phyloP scores from a whole-genome alignment of 257 asterid genomes.

The Solanum medicagineum region DNA sequence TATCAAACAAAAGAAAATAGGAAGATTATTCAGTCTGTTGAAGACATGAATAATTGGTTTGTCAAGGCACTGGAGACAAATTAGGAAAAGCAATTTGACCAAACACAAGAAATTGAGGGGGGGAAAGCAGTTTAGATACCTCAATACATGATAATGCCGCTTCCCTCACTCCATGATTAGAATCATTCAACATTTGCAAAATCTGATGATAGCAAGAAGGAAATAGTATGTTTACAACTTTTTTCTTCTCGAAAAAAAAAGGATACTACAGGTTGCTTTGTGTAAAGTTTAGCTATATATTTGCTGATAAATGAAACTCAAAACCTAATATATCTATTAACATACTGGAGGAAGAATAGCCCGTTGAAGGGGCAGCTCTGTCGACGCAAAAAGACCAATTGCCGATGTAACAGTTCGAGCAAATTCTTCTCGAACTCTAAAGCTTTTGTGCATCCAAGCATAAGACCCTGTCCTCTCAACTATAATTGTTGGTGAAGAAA shows the following conservation, averaged over 20 bases:
- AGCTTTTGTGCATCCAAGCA: conserved; percentile 94
- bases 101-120: background rate
- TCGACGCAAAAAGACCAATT: conserved; percentile 77
- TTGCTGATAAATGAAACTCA: background rate
- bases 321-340: background rate
- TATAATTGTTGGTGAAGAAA: conserved; percentile 92
- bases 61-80: background rate
- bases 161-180: conserved; percentile 87
- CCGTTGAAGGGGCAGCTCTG: conserved; percentile 97
- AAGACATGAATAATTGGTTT: background rate
- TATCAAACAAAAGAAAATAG: background rate
- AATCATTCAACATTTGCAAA: conserved; percentile 81
- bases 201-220: conserved; percentile 33
- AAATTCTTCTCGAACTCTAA: conserved; percentile 97
- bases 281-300: background rate
- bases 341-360: conserved; percentile 97
- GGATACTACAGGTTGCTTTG: background rate
- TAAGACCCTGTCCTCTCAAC: conserved; percentile 94
- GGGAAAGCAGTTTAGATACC: conserved; percentile 26
- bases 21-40: background rate
- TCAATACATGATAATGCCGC: conserved; percentile 79
- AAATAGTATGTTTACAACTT: background rate
- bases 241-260: background rate
- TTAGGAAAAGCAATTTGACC: background rate
- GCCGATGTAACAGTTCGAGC: conserved; percentile 92